Base-by-base conservation (phyloP, 140 eudicot genomes). In the Bidens hawaiensis region DNA sequence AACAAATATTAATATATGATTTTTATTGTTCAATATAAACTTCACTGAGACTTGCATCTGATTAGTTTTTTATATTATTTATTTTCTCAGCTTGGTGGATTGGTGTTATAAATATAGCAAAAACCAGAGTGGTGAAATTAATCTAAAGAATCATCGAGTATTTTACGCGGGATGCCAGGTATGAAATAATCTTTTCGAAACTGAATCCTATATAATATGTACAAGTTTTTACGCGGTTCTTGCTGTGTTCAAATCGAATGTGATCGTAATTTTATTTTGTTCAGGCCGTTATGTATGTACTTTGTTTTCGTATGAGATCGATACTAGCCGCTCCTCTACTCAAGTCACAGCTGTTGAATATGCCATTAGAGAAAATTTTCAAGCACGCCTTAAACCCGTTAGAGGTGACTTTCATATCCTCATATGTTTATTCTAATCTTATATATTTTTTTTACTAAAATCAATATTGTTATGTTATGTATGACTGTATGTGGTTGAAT, bases 91-190 rank as follows among this genome's bases (percentile, higher is more conserved):
- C 46, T 60, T 94, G 77, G 90, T 79, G 69, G 76, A 72, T 54
- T 88, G 97, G 97, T 94, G 99, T 65, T 72, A 74, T 6, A 75
- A 66, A 3, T 94, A 94, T 62, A 75, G 86, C 48, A 45, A 78
- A 68, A 69, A 62, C 69, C 85, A 64, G 17, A 73, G 64, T n/a
- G 86, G 84, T 34, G 84, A 73, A 14, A 31, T 56, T 0, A 70
- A 88, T 71, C 90, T 93, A 47, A 83, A 67, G 85, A 79, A 75
- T 68, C 95, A 88, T 62, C 76, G 85, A 65, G 94, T 82, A 17
- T 94, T 88, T 60, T 94, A 88, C 76, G 86, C 99, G 51, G 97
- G 86, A 33, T 82, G 89, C 69, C 95, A 90, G 97, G 97, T 90
- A 77, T 46, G 58, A 43, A 27, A 18, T 21, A 10, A 16, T 67